phyloP scores from a whole-genome alignment of 371 early-diverging fungal species.

The Mucor racemosus region DNA sequence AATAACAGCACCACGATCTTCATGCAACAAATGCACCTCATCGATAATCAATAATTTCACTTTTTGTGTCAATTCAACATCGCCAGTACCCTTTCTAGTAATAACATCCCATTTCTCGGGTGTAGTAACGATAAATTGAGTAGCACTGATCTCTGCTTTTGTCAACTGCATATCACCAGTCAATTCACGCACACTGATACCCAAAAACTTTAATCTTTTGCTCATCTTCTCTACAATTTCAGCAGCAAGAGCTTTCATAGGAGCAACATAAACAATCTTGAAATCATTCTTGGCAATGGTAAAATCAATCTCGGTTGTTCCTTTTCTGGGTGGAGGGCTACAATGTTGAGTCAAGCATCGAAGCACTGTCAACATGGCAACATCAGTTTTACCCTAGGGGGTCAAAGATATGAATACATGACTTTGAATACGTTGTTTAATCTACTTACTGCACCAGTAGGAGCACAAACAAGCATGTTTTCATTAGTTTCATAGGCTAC shows the following conservation, averaged over 20 bases:
- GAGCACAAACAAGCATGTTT: constrained; percentile 99
- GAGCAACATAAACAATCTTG: constrained; percentile 99
- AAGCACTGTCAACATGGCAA: constrained; percentile 94
- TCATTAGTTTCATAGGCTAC: constrained; percentile 93
- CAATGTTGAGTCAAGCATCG: constrained; percentile 75
- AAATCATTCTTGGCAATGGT: constrained; percentile 78
- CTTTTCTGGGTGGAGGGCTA: constrained; percentile 54
- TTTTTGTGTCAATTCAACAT: constrained; percentile 87
- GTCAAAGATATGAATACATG: too few species aligned
- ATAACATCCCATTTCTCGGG: constrained; percentile 99
- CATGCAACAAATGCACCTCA: constrained; percentile 99
- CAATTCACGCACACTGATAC: constrained; percentile 88
- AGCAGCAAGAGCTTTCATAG: constrained; percentile 99
- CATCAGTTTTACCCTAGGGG: constrained; percentile 96
- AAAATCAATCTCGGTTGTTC: constrained; percentile 49
- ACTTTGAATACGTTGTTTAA: not conserved
- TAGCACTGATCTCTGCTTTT: constrained; percentile 85
- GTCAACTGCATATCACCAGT: constrained; percentile 98
- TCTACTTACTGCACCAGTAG: constrained; percentile 93
- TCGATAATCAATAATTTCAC: constrained; percentile 96
- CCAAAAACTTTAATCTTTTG: constrained; percentile 82
- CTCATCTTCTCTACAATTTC: constrained; percentile 96
- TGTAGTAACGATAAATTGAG: constrained; percentile 98
- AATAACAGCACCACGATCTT: constrained; percentile 98
- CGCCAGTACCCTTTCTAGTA: constrained; percentile 94